phyloP scores from a whole-genome alignment of 192 early-diverging fungal genomes.

The Backusella sp. region DNA sequence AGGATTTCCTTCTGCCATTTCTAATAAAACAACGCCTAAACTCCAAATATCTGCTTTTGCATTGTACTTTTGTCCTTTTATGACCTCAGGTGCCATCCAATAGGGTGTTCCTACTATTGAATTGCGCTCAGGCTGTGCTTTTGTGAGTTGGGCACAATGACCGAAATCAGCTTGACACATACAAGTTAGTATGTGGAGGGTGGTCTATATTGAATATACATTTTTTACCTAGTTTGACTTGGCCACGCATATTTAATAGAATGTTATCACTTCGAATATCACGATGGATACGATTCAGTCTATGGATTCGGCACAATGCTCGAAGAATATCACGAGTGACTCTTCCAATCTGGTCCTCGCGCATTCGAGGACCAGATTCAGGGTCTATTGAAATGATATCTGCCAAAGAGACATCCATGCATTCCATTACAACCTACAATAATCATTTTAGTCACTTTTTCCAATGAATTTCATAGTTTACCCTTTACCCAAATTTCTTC shows the following conservation, averaged over 20 bases:
- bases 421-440: slow-evolving; percentile 84
- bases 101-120: slow-evolving; percentile 92
- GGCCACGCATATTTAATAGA: slow-evolving; percentile 75
- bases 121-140: slow-evolving; percentile 74
- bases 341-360: slow-evolving; percentile 91
- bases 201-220: not conserved
- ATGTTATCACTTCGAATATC: slow-evolving; percentile 95
- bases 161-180: slow-evolving; percentile 82
- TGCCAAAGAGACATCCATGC: slow-evolving; percentile 97
- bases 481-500: slow-evolving; percentile 80
- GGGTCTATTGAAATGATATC: slow-evolving; percentile 92
- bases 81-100: slow-evolving; percentile 99
- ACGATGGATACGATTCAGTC: slow-evolving; percentile 82
- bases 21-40: slow-evolving; percentile 89
- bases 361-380: slow-evolving; percentile 48
- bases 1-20: slow-evolving; percentile 96
- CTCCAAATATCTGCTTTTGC: slow-evolving; percentile 95
- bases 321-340: slow-evolving; percentile 82
- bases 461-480: not conserved
- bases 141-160: slow-evolving; percentile 88
- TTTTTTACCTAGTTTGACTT: slow-evolving; percentile 78
- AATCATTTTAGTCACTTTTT: no score
- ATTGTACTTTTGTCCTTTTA: slow-evolving; percentile 87
- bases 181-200: not conserved
- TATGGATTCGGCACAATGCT: slow-evolving; percentile 78